Evolutionary conservation across 148 eudicot genomes (phyloP), one percentile per base, ranked within the genome.

Genomic region (Chenopodium album): DNA sequence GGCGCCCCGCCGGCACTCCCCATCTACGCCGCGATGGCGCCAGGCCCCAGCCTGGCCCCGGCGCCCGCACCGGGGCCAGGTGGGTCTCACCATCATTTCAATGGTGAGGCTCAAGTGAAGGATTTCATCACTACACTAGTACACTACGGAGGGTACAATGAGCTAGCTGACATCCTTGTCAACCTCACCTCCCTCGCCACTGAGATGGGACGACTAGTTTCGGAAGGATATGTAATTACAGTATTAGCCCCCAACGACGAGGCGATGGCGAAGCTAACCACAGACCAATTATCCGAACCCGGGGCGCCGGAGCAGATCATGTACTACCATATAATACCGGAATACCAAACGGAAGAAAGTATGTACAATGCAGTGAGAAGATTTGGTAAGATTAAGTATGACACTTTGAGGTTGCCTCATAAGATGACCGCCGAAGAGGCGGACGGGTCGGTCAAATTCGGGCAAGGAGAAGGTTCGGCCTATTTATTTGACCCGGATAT

Each of bases 401-500:
- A 90, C 29, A 90, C 93, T 0, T 54, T 90, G 59, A 78, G 93
- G 79, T 44, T 89, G 75, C 91, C 90, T 6, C 86, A 83, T 71
- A 90, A 88, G 80, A 75, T 90, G 9, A 81, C 74, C 19, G 92
- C 91, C 1, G 91, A 90, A 84, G 92, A 90, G 71, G 93, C 93
- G 0, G 93, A 90, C 28, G 93, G 93, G 78, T 90, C 93, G 48
- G 91, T 90, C 7, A 78, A 76, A 63, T 90, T 90, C 76, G 93
- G 93, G 44, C 76, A 86, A 37, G 91, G 93, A 0, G 88, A 88
- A 4, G 89, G 82, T 44, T 88, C 91, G 26, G 92, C 92, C 0
- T 90, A 90, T 80, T 79, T 90, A 77, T 90, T 90, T 17, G 92
- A 90, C 67, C 92, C 92, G 77, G 92, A 90, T 88, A 90, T 90